A percentile compares a stretch with the other conserved stretches of the same genome.
Evolutionary conservation across 108 stramenopile species (phyloP).

Genomic region (Cylindrotheca fusiformis): DNA sequence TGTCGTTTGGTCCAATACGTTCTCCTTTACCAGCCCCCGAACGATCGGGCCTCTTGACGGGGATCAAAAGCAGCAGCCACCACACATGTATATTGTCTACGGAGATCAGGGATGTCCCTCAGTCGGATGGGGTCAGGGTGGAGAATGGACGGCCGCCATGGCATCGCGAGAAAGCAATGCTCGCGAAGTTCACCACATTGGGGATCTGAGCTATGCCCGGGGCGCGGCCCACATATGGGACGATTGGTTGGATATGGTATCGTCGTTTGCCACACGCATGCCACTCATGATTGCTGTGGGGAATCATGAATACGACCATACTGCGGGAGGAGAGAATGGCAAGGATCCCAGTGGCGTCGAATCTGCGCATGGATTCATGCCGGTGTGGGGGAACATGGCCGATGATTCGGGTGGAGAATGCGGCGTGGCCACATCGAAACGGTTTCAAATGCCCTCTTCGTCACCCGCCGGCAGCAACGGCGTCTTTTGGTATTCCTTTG

Average conservation of each 20-base stretch:
- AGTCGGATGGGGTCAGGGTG: conserved; percentile 13
- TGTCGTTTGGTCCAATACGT: conserved; percentile 22
- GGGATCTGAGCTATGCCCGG: conserved; percentile 63
- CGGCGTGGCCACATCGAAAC: conserved; percentile 61
- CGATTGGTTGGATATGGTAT: conserved; percentile 65
- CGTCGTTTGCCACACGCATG: conserved; percentile 60
- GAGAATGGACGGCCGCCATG: conserved; percentile 28
- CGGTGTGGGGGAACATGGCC: conserved; percentile 62
- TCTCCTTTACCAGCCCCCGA: conserved; percentile 21
- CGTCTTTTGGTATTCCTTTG: conserved; percentile 77
- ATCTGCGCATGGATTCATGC: conserved; percentile 39
- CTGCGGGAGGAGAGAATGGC: conserved; percentile 25
- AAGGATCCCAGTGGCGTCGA: conserved; percentile 54
- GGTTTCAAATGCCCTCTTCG: conserved; percentile 68
- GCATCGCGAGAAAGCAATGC: conserved; percentile 19
- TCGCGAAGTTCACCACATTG: conserved; percentile 64
- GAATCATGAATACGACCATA: conserved; percentile 88
- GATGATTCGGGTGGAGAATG: conserved; percentile 76
- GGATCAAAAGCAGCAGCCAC: neutral
- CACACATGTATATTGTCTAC: conserved; percentile 57
- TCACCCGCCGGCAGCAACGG: conserved; percentile 43
- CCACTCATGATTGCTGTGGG: conserved; percentile 82
- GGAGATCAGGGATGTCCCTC: conserved; percentile 62
- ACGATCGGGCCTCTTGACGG: neutral
- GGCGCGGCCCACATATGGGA: conserved; percentile 76